phyloP scores from a whole-genome alignment of 352 stramenopile genomes.

The Elongisporangium senticosum region DNA sequence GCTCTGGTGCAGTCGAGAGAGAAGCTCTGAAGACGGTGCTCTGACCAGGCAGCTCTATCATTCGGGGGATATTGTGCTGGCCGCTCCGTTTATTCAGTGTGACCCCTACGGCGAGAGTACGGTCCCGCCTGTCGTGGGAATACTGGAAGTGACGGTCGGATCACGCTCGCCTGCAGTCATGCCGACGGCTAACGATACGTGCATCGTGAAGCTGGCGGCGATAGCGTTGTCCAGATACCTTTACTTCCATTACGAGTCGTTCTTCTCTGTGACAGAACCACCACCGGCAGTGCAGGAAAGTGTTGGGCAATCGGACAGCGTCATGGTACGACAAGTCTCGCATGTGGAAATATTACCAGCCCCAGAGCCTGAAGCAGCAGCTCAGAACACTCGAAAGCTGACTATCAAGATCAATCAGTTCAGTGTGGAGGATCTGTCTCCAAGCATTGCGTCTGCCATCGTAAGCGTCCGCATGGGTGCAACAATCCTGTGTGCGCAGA shows the following conservation, averaged over 20 bases:
- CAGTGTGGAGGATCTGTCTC: background rate
- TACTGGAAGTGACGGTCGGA: conserved; percentile 59
- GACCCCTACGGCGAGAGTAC: conserved; percentile 21
- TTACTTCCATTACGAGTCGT: conserved; percentile 69
- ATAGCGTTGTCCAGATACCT: conserved; percentile 67
- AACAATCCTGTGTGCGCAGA: background rate
- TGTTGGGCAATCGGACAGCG: conserved; percentile 7
- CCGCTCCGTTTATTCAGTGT: conserved; percentile 41
- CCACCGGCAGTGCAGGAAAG: background rate
- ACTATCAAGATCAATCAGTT: background rate
- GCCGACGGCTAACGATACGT: conserved; percentile 47
- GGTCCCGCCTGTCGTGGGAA: conserved; percentile 32
- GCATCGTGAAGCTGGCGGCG: conserved; percentile 56
- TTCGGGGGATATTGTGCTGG: conserved; percentile 28
- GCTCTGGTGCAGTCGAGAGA: conserved; percentile 5
- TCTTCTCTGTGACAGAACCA: conserved; percentile 32
- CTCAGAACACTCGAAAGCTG: background rate
- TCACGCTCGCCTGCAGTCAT: conserved; percentile 3
- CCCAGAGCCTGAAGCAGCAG: conserved; percentile 2
- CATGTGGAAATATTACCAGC: conserved; percentile 19
- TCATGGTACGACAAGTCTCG: background rate
- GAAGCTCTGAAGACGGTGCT: conserved; percentile 4
- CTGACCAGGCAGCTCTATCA: conserved; percentile 32
- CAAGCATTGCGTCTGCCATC: background rate
- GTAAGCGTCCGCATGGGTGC: background rate